phyloP scores from a whole-genome alignment of 768 basidiomycete genomes.

The Agaricus bisporus region DNA sequence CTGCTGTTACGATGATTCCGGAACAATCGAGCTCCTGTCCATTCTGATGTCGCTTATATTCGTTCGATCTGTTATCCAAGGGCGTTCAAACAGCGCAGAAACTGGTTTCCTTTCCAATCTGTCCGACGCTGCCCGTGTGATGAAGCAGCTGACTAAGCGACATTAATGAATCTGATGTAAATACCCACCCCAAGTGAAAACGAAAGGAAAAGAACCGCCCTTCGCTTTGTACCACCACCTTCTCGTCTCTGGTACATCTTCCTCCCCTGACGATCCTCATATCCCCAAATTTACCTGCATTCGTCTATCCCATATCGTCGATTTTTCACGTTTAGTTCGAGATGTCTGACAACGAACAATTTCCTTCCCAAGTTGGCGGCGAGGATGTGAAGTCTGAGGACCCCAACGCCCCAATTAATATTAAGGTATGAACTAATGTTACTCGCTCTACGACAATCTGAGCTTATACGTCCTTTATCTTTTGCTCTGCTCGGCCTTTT shows the following conservation, averaged over 20 bases:
- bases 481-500: not conserved
- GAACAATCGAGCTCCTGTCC: no score
- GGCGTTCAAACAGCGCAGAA: no score
- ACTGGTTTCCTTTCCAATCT: no score
- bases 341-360: conserved; percentile 54
- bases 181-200: conserved; percentile 5
- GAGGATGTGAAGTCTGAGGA: conserved; percentile 51
- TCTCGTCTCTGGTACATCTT: not conserved
- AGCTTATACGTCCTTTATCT: not conserved
- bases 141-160: conserved; percentile 5
- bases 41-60: no score
- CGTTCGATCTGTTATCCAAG: no score
- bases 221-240: conserved; percentile 4
- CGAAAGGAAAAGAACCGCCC: conserved; percentile 3
- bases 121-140: not conserved
- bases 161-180: conserved; percentile 8
- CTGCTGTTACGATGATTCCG: no score
- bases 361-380: conserved; percentile 22
- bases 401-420: conserved; percentile 63
- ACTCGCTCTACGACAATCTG: not conserved
- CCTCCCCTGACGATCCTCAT: not conserved
- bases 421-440: conserved; percentile 50
- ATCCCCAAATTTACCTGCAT: not conserved
- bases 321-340: not conserved
- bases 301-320: not conserved